Evolutionary conservation across 2,329 filamentous ascomycete genomes (phyloP).

Genomic region (Whalleya microplaca): DNA sequence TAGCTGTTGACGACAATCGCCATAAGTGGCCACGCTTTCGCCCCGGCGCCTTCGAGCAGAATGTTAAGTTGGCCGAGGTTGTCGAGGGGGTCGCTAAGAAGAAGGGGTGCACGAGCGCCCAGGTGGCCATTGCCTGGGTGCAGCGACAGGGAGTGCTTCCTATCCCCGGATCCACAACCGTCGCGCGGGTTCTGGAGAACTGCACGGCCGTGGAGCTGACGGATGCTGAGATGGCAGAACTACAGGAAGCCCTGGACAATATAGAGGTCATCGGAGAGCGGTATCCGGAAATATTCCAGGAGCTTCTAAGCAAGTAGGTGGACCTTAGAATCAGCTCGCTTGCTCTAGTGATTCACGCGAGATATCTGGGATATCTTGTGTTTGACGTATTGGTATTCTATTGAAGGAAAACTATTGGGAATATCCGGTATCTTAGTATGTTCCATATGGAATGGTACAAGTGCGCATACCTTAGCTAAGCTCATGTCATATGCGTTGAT

Average conservation of each 20-base stretch:
- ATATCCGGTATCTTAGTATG: no score
- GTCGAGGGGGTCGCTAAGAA: conserved; percentile 51
- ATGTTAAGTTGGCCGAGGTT: conserved; percentile 54
- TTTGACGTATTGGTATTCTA: no score
- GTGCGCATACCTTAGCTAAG: no score
- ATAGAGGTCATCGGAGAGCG: conserved; percentile 11
- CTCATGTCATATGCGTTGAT: no score
- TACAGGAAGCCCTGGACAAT: conserved; percentile 34
- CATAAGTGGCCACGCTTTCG: conserved; percentile 55
- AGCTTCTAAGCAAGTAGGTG: neutral
- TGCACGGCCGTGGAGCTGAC: conserved; percentile 41
- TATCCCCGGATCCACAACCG: conserved; percentile 35
- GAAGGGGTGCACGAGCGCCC: conserved; percentile 52
- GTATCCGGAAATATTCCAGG: conserved; percentile 6
- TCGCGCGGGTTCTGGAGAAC: conserved; percentile 53
- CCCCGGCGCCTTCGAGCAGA: conserved; percentile 55
- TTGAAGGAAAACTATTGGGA: no score
- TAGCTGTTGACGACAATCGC: conserved; percentile 48
- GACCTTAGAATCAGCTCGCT: no score
- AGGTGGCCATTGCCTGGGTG: conserved; percentile 60
- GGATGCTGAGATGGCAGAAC: conserved; percentile 42
- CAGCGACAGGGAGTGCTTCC: conserved; percentile 50
- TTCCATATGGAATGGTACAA: no score
- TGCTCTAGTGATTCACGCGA: no score
- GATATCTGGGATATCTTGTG: no score